Base-by-base conservation (phyloP, 1,284 basidiomycete species). In the Pyrrhoderma noxium region DNA sequence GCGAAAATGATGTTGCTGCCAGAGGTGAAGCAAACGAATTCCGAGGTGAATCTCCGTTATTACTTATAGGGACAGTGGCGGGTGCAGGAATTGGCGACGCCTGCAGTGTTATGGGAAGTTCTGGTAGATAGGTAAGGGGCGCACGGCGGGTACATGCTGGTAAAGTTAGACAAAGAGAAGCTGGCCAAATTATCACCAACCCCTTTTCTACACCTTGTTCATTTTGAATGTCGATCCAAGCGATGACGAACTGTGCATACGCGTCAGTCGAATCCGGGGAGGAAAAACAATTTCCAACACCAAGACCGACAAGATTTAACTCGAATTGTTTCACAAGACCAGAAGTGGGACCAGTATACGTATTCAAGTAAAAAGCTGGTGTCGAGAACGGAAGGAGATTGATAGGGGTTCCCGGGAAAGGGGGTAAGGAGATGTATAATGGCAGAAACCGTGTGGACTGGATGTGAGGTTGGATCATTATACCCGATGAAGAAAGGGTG, bases 181-280 rank as follows among this genome's bases (percentile, higher is more conserved):
- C 65, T 0, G 85, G 85, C 71, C 85, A 89, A 54, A 89, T 77
- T 43, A 85, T 69, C n/a, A 75, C 70, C 41, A 86, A 68, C 1
- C 85, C 85, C 60, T 87, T 88, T 21, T 55, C 53, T 62, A 86
- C 85, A 27, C 84, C 85, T 56, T 82, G 82, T 53, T 76, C 80
- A 59, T 85, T 87, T 63, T 86, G 78, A 9, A 89, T 79, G 18
- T 71, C 73, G 35, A 89, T 72, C 81, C 83, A 88, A 1, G 75
- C 82, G 52, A 89, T 78, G 47, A 85, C 64, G 61, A 79, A 87
- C n/a, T 34, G 40, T 51, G 16, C 18, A 22, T n/a, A 18, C 13
- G 36, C 25, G 31, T 19, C 45, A 18, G 36, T 46, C 34, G 46
- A 51, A 22, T 51, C 49, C n/a, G 38, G 8, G 23, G 27, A 21